Evolutionary conservation across 306 rosid species (phyloP).

Genomic region (Prunus padus): DNA sequence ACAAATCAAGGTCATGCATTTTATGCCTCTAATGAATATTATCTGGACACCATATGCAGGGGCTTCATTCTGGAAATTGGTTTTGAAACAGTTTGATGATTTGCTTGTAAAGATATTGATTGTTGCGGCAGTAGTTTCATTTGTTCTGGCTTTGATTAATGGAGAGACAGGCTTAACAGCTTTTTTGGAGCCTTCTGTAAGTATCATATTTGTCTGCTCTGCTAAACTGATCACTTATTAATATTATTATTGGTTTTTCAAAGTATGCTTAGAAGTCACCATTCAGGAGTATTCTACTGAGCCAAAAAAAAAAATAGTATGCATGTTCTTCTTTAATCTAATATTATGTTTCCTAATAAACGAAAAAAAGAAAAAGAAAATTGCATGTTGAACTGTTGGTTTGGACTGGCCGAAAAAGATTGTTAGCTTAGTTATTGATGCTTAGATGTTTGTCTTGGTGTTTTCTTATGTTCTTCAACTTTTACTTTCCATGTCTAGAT

Average conservation of each 20-base stretch:
- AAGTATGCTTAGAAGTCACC: background rate
- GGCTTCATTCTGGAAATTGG: slow-evolving; percentile 93
- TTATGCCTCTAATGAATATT: slow-evolving; percentile 21
- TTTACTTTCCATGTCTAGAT: background rate
- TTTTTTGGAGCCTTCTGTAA: slow-evolving; percentile 97
- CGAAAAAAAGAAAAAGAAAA: background rate
- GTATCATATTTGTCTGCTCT: slow-evolving; percentile 24
- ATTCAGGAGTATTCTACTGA: background rate
- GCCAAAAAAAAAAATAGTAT: background rate
- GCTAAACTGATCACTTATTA: slow-evolving; percentile 13
- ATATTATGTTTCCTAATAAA: background rate
- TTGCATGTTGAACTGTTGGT: background rate
- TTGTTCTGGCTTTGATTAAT: slow-evolving; percentile 74
- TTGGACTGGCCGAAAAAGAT: background rate
- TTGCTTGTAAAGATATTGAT: slow-evolving; percentile 90
- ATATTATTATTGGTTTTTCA: background rate
- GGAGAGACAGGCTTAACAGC: slow-evolving; percentile 96
- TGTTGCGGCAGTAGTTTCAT: slow-evolving; percentile 82
- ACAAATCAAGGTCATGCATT: background rate
- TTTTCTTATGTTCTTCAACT: background rate
- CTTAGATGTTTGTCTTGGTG: slow-evolving; percentile 1
- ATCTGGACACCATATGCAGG: slow-evolving; percentile 52
- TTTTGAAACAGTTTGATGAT: slow-evolving; percentile 94
- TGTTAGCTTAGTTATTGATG: background rate
- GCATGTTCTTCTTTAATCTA: background rate